Percentiles rank a stretch among this genome's conserved stretches.
Conservation (phyloP, 108 stramenopile genomes). For the Epithemia pelagica region DNA sequence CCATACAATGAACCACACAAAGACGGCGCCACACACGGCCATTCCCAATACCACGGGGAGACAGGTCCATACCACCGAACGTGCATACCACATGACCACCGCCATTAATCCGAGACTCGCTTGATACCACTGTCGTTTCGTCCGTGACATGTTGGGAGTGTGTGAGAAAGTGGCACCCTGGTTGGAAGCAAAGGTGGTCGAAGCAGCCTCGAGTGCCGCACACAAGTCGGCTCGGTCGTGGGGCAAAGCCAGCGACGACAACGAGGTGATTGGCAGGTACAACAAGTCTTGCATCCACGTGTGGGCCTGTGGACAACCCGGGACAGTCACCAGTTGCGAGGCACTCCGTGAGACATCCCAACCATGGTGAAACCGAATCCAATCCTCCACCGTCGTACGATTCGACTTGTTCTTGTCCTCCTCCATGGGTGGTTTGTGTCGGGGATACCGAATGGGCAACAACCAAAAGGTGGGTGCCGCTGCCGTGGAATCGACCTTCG, state of each 20-base stretch:
- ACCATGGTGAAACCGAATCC: constrained; percentile 1
- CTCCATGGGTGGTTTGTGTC: not conserved
- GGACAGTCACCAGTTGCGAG: not conserved
- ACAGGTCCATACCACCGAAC: too few species aligned
- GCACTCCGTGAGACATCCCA: constrained; percentile 11
- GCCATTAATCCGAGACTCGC: too few species aligned
- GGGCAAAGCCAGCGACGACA: not conserved
- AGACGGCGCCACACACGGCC: constrained; percentile 1
- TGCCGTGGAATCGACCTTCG: not conserved
- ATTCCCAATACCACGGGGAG: not conserved
- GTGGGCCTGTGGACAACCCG: not conserved
- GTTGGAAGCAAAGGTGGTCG: too few species aligned
- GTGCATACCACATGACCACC: too few species aligned
- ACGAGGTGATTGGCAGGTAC: not conserved
- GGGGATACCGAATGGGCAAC: constrained; percentile 30
- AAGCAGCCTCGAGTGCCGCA: too few species aligned
- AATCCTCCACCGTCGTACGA: not conserved
- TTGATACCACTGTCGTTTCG: too few species aligned
- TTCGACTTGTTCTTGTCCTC: too few species aligned
- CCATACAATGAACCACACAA: constrained; percentile 20
- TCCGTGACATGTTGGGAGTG: too few species aligned
- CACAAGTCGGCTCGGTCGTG: too few species aligned
- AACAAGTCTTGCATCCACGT: not conserved
- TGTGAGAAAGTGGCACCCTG: too few species aligned
- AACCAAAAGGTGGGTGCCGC: constrained; percentile 24